phyloP scores from a whole-genome alignment of 176 grass and related monocot genomes.

The Echinochloa phyllopogon region DNA sequence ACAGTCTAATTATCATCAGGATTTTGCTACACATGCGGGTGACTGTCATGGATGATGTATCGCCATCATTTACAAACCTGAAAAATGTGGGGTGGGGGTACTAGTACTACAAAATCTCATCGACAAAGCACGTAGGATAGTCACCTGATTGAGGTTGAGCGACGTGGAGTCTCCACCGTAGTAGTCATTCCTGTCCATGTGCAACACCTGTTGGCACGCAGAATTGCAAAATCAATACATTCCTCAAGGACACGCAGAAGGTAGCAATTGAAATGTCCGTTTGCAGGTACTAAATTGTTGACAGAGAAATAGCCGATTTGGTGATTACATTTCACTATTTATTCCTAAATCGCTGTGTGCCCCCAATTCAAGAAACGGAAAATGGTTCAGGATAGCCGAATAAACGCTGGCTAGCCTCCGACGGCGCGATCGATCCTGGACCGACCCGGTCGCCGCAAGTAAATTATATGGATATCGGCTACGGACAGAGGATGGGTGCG shows the following conservation, averaged over 20 bases:
- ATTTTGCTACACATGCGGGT: too few species aligned
- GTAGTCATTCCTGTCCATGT: slow-evolving; percentile 96
- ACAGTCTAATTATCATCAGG: neutral
- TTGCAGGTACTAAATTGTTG: neutral
- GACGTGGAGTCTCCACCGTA: slow-evolving; percentile 88
- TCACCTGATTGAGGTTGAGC: slow-evolving; percentile 82
- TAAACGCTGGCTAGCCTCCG: too few species aligned
- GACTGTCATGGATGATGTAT: neutral
- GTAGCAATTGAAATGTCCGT: neutral
- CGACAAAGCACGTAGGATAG: neutral
- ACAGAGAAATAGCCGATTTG: neutral
- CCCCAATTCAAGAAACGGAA: too few species aligned
- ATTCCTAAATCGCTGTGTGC: too few species aligned
- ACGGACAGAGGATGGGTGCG: neutral
- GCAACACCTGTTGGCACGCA: slow-evolving; percentile 61
- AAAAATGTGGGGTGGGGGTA: neutral
- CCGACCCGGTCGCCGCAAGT: neutral
- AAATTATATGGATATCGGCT: neutral
- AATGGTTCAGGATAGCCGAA: too few species aligned
- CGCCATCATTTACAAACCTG: neutral
- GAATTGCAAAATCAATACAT: neutral
- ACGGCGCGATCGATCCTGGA: neutral
- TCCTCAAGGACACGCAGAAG: neutral
- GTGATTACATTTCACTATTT: neutral
- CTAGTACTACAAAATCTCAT: neutral